These are phyloP conservation scores for Fusarium dlaminii DNA, from an alignment of 2,329 filamentous ascomycete genomes.

Conservation along the genomic window DNA sequence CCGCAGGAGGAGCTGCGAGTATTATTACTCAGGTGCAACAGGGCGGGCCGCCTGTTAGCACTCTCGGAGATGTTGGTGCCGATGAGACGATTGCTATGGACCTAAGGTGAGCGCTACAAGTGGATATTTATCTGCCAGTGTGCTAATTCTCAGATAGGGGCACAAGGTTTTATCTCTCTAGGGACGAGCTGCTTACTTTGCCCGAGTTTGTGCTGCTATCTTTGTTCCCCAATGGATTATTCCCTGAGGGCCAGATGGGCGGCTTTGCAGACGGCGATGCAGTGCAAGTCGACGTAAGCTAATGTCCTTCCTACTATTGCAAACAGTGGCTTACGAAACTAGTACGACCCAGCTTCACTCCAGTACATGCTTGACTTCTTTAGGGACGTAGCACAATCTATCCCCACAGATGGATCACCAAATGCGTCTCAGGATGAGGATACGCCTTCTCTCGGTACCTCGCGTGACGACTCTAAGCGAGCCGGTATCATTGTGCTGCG, in stretches of 20 bases:
- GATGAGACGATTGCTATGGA: slow-evolving; percentile 97
- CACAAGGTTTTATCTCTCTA: slow-evolving; percentile 89
- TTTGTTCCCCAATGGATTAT: slow-evolving; percentile 97
- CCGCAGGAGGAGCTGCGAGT: slow-evolving; percentile 94
- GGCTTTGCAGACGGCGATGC: slow-evolving; percentile 92
- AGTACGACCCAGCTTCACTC: slow-evolving; percentile 96
- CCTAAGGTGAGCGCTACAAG: slow-evolving; percentile 72
- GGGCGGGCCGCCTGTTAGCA: slow-evolving; percentile 87
- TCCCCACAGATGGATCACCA: slow-evolving; percentile 78
- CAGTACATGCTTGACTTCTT: slow-evolving; percentile 99
- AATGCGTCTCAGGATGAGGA: slow-evolving; percentile 71
- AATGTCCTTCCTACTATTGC: background rate
- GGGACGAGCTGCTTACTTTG: slow-evolving; percentile 93
- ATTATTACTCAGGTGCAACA: slow-evolving; percentile 99
- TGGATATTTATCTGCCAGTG: background rate
- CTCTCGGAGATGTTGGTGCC: slow-evolving; percentile 84
- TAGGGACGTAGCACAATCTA: slow-evolving; percentile 94
- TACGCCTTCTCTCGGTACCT: slow-evolving; percentile 72
- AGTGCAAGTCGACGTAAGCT: slow-evolving; percentile 94
- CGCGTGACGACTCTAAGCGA: slow-evolving; percentile 82
- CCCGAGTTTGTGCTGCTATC: slow-evolving; percentile 97
- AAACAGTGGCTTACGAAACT: slow-evolving; percentile 35
- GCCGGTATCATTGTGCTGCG: slow-evolving; percentile 97
- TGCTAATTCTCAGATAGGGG: slow-evolving; percentile 67
- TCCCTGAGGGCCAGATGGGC: slow-evolving; percentile 95